These are phyloP conservation scores for Podospora conica DNA, from an alignment of 495 filamentous ascomycete genomes.

Conservation along the genomic window DNA sequence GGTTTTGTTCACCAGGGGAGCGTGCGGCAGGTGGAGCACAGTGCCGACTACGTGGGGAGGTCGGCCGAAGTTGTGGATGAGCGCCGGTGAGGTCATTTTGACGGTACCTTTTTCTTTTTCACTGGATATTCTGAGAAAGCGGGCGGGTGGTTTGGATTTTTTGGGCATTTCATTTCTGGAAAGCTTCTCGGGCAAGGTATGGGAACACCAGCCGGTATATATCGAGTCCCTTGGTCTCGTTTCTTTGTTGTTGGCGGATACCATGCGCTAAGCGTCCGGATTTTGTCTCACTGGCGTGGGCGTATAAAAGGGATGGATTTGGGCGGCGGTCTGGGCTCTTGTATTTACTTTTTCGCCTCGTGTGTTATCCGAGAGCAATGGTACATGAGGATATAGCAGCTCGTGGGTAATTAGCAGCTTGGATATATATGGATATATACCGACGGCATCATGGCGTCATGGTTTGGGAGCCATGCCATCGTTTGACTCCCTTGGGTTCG, in stretches of 20 bases:
- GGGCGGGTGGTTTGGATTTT: not conserved
- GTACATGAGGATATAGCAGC: not conserved
- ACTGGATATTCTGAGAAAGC: not conserved
- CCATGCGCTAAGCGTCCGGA: not conserved
- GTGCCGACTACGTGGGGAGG: conserved; percentile 38
- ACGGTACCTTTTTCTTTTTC: not conserved
- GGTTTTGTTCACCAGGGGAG: conserved; percentile 71
- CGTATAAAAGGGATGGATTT: not conserved
- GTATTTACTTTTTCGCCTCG: not conserved
- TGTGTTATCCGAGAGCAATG: not conserved
- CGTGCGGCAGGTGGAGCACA: conserved; percentile 49
- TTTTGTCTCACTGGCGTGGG: not conserved
- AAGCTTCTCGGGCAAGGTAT: not conserved
- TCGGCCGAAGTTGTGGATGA: conserved; percentile 47
- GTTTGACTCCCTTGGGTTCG: not conserved
- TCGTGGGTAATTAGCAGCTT: not conserved
- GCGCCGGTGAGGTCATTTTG: conserved; percentile 10
- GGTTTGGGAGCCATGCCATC: not conserved
- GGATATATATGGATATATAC: not conserved
- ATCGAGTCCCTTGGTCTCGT: not conserved
- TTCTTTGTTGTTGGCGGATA: not conserved
- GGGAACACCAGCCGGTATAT: not conserved
- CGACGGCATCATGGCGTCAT: not conserved
- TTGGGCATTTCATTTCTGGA: not conserved
- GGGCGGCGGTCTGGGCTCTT: not conserved